phyloP scores from a whole-genome alignment of 2,329 filamentous ascomycete genomes.

The Diaporthe citriasiana region DNA sequence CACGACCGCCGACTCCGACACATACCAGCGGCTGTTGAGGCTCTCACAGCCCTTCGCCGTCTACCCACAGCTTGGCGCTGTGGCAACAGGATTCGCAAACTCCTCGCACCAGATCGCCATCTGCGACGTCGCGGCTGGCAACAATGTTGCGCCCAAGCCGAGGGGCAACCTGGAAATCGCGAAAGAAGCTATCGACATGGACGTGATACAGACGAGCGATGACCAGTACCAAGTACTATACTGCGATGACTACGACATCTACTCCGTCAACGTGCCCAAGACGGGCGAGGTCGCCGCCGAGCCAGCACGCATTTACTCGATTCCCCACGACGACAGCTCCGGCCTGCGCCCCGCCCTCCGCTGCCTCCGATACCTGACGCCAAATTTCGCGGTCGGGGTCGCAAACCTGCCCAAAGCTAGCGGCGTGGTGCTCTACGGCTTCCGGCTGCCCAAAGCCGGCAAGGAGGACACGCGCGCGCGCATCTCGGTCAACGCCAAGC shows the following conservation, averaged over 20 bases:
- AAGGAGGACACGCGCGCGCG: slow-evolving; percentile 57
- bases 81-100: slow-evolving; percentile 82
- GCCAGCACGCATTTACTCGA: slow-evolving; percentile 69
- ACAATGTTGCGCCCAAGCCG: slow-evolving; percentile 64
- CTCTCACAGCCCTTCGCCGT: slow-evolving; percentile 65
- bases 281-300: slow-evolving; percentile 56
- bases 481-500: slow-evolving; percentile 65
- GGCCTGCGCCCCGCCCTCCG: slow-evolving; percentile 67
- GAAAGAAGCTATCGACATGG: slow-evolving; percentile 77
- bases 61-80: slow-evolving; percentile 78
- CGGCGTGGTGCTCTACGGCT: slow-evolving; percentile 69
- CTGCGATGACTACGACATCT: slow-evolving; percentile 82
- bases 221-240: slow-evolving; percentile 81
- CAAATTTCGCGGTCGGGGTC: slow-evolving; percentile 69
- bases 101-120: slow-evolving; percentile 80
- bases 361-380: slow-evolving; percentile 70
- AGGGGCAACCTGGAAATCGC: slow-evolving; percentile 65
- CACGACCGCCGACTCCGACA: slow-evolving; percentile 63
- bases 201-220: slow-evolving; percentile 74
- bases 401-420: slow-evolving; percentile 71
- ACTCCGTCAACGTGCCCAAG: slow-evolving; percentile 72
- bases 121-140: slow-evolving; percentile 75
- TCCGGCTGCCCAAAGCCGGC: slow-evolving; percentile 63
- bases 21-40: slow-evolving; percentile 72
- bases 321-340: slow-evolving; percentile 59